phyloP scores from a whole-genome alignment of 2,329 filamentous ascomycete species.

The Whalleya microplaca region DNA sequence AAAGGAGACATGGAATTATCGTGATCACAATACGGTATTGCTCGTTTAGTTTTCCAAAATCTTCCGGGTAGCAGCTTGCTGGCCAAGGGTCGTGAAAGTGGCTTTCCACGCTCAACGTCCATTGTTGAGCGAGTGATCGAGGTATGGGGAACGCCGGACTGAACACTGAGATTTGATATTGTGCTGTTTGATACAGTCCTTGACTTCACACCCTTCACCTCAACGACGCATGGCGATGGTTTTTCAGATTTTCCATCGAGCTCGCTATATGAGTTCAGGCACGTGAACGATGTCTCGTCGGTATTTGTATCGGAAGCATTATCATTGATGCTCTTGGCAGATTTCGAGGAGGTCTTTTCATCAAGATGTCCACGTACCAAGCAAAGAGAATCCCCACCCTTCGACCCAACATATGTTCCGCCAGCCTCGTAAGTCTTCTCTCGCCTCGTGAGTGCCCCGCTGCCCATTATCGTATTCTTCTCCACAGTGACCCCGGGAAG shows the following conservation, averaged over 20 bases:
- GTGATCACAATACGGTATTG: slow-evolving; percentile 4
- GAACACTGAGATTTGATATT: background rate
- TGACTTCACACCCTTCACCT: background rate
- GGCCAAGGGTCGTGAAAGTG: background rate
- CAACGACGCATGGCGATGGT: background rate
- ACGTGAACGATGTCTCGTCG: background rate
- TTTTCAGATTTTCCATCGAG: background rate
- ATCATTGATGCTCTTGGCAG: background rate
- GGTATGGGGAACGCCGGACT: background rate
- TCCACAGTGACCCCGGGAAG: slow-evolving; percentile 56
- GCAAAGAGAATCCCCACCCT: slow-evolving; percentile 12
- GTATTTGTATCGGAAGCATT: background rate
- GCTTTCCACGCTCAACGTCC: background rate
- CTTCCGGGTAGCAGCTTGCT: slow-evolving; percentile 4
- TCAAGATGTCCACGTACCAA: background rate
- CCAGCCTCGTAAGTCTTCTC: slow-evolving; percentile 48
- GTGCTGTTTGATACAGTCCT: background rate
- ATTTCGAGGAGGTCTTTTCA: slow-evolving; percentile 1
- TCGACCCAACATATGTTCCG: slow-evolving; percentile 18
- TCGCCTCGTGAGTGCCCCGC: slow-evolving; percentile 54
- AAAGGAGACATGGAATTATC: slow-evolving; percentile 46
- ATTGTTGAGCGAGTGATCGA: background rate
- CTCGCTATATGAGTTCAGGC: background rate
- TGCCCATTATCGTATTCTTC: slow-evolving; percentile 54
- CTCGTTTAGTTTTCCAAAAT: background rate